Conservation (phyloP, 176 grass and related monocot genomes). For the Lolium perenne region DNA sequence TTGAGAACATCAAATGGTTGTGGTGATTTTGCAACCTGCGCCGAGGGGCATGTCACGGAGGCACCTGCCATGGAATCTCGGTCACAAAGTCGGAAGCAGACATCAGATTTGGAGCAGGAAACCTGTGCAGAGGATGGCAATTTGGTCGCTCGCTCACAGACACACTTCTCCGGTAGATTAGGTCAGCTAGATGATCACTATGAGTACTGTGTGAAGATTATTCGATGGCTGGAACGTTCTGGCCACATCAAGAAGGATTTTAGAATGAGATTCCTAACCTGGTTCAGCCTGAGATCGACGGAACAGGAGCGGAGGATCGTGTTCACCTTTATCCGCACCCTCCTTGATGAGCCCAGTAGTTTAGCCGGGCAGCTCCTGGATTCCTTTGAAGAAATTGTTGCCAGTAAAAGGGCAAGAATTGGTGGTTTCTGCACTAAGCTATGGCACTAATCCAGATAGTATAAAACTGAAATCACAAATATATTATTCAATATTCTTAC, state of each 20-base stretch:
- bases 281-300: constrained; percentile 84
- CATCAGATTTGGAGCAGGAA: constrained; percentile 59
- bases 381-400: constrained; percentile 76
- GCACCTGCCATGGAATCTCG: constrained; percentile 64
- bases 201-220: constrained; percentile 81
- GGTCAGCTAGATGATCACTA: constrained; percentile 83
- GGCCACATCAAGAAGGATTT: constrained; percentile 71
- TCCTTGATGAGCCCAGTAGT: constrained; percentile 79
- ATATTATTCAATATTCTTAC: constrained; percentile 35
- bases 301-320: constrained; percentile 81
- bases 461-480: not conserved
- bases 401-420: constrained; percentile 61
- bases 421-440: constrained; percentile 82
- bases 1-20: constrained; percentile 59
- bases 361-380: constrained; percentile 82
- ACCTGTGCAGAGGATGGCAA: constrained; percentile 57
- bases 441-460: constrained; percentile 66
- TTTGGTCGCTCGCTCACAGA: constrained; percentile 43
- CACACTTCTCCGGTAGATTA: constrained; percentile 58
- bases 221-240: constrained; percentile 75
- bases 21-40: constrained; percentile 58
- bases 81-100: constrained; percentile 60
- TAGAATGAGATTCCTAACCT: constrained; percentile 86
- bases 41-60: constrained; percentile 46
- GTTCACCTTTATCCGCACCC: constrained; percentile 72